Base-by-base conservation (phyloP, 495 filamentous ascomycete species). In the Penicillium coffeae region DNA sequence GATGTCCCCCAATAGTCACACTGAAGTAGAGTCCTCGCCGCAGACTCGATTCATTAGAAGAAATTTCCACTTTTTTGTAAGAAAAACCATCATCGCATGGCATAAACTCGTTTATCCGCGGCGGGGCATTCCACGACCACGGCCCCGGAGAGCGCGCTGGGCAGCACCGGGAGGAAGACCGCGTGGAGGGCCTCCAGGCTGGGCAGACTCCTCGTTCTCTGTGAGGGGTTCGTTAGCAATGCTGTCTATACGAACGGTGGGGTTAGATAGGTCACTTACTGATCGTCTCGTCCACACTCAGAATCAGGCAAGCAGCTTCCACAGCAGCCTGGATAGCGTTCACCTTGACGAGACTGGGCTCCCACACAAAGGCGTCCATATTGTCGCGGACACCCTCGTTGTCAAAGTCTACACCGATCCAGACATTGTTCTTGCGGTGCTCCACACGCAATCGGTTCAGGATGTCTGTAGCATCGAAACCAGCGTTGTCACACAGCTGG, bases 201-300 rank as follows among this genome's bases (percentile, higher is more conserved):
- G 75, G 52, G 83, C 80, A 50, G 85, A 90, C 72, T 96, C 89
- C 74, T 98, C 87, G 70, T 96, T 98, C 68, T 84, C 75, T 79
- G 65, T 63, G 7, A 42, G 35, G 16, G 21, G 30, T 21, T 30
- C 35, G 54, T 63, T 54, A 66, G 59, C 49, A 10, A 22, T n/a
- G 10, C 12, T 27, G 30, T 34, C n/a, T n/a, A n/a, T n/a, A n/a
- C n/a, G n/a, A n/a, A n/a, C n/a, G n/a, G n/a, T n/a, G 25, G 25
- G 4, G 10, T 30, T 30, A 4, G 37, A 50, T 8, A 51, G 27
- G 47, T 44, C 33, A 74, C 79, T 63, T 70, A 84, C 79, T 88
- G 67, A 98, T 96, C 14, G 92, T 96, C 81, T 98, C 92, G 64
- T 98, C 92, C 32, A 98, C 92, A 55, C 88, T 87, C 66, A 98